Evolutionary conservation across 208 protist genomes (phyloP).

Genomic region (Crithidia sp.): DNA sequence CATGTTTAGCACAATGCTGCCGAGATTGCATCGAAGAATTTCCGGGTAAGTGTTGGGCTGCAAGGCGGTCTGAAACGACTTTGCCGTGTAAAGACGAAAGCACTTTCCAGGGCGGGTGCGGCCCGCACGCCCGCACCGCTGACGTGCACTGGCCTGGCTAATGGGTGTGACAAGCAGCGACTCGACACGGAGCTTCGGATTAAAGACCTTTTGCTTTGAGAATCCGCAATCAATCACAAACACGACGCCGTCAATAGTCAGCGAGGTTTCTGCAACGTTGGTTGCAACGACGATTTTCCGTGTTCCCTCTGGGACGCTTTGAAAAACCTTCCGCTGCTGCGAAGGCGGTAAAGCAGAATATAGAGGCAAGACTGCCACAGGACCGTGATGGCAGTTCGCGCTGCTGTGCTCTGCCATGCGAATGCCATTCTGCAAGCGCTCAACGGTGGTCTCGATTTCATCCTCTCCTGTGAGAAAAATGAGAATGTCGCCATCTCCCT

Average conservation of each 20-base stretch:
- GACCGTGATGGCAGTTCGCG: constrained; percentile 75
- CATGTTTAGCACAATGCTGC: constrained; percentile 96
- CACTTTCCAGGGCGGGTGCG: constrained; percentile 97
- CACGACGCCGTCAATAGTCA: constrained; percentile 99
- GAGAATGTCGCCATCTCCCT: constrained; percentile 98
- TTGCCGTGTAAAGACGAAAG: constrained; percentile 96
- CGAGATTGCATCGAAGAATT: constrained; percentile 98
- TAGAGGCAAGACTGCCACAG: constrained; percentile 95
- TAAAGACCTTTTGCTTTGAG: constrained; percentile 98
- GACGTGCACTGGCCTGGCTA: constrained; percentile 95
- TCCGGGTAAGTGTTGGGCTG: constrained; percentile 95
- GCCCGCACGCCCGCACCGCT: constrained; percentile 96
- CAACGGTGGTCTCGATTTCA: constrained; percentile 98
- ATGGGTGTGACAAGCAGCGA: constrained; percentile 97
- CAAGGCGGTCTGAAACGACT: constrained; percentile 95
- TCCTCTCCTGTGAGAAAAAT: constrained; percentile 99
- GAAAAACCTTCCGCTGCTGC: constrained; percentile 98
- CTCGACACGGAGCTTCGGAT: constrained; percentile 97
- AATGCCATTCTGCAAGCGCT: constrained; percentile 93
- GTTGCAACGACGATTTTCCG: constrained; percentile 98
- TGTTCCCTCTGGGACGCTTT: constrained; percentile 84
- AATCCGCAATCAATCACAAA: constrained; percentile 99
- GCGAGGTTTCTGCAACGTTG: constrained; percentile 99
- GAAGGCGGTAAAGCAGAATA: constrained; percentile 98
- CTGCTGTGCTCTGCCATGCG: constrained; percentile 80